Percentiles rank a stretch among this genome's conserved stretches.
These are phyloP conservation scores for Magnaporthiopsis incrustans DNA, from an alignment of 2,329 filamentous ascomycete genomes.

Conservation along the genomic window DNA sequence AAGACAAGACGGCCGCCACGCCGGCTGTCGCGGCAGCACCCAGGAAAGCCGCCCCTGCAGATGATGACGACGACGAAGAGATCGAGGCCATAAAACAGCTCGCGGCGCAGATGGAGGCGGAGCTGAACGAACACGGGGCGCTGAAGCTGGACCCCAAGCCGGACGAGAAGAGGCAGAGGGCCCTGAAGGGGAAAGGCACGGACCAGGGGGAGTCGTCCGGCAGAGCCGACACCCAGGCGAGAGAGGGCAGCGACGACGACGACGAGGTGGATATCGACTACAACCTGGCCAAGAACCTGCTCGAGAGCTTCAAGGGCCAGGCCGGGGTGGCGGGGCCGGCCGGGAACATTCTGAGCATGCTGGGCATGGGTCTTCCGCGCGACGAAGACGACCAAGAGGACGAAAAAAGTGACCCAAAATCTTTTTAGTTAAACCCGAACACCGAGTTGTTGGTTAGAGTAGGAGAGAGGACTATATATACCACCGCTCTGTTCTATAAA, in stretches of 20 bases:
- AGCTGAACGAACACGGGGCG: constrained; percentile 61
- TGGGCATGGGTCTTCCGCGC: constrained; percentile 74
- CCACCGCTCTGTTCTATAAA: constrained; percentile 1
- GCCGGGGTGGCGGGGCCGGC: constrained; percentile 78
- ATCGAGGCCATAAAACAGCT: constrained; percentile 56
- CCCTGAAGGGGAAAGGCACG: constrained; percentile 20
- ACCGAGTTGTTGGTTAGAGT: background rate
- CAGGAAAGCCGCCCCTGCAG: constrained; percentile 7
- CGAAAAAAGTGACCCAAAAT: constrained; percentile 10
- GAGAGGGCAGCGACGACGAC: constrained; percentile 22
- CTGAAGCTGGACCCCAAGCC: constrained; percentile 42
- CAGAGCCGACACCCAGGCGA: constrained; percentile 13
- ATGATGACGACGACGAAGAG: constrained; percentile 36
- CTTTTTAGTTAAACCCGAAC: background rate
- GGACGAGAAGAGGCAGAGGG: constrained; percentile 17
- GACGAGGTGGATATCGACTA: constrained; percentile 71
- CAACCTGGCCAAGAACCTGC: constrained; percentile 79
- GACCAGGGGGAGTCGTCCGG: background rate
- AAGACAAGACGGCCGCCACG: constrained; percentile 5
- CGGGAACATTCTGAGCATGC: constrained; percentile 76
- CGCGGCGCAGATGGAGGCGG: constrained; percentile 62
- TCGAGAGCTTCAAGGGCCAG: constrained; percentile 90
- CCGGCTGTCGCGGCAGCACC: constrained; percentile 9
- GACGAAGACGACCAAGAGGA: constrained; percentile 56
- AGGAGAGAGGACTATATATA: constrained; percentile 9